Evolutionary conservation across 805 yeast species (phyloP).

Genomic region (Pichia pseudocactophila): DNA sequence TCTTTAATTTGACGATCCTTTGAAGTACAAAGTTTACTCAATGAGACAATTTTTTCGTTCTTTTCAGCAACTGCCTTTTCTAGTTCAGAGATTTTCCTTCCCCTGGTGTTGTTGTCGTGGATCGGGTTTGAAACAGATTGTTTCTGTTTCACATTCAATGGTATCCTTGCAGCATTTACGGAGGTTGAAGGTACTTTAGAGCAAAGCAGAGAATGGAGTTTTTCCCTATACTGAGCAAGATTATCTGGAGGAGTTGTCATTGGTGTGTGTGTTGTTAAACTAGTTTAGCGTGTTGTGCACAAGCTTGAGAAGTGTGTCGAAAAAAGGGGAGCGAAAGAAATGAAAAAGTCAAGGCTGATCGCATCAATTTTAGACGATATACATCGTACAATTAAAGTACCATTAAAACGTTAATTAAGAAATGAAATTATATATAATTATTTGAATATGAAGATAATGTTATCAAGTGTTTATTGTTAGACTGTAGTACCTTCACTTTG

Average conservation of each 20-base stretch:
- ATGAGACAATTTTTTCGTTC: conserved; percentile 6
- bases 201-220: conserved; percentile 1
- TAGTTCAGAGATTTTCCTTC: conserved; percentile 3
- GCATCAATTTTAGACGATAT: not conserved
- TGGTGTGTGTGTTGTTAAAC: too few species aligned
- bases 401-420: too few species aligned
- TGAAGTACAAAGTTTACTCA: conserved; percentile 2
- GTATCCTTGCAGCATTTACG: too few species aligned
- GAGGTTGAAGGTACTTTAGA: too few species aligned
- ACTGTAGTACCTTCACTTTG: not conserved
- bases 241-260: not conserved
- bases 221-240: conserved; percentile 3
- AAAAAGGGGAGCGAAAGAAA: not conserved
- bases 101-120: not conserved
- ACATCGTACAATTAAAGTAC: too few species aligned
- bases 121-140: too few species aligned
- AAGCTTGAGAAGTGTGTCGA: too few species aligned
- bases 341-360: too few species aligned
- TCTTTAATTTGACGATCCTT: not conserved
- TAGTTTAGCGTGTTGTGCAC: too few species aligned
- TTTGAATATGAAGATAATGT: too few species aligned
- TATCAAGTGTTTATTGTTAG: not conserved
- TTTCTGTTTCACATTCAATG: too few species aligned
- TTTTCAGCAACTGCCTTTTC: conserved; percentile 5
- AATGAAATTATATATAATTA: too few species aligned